Percentiles rank a stretch among this genome's conserved stretches.
phyloP scores from a whole-genome alignment of 2,329 filamentous ascomycete species.

The Fusarium tricinctum region DNA sequence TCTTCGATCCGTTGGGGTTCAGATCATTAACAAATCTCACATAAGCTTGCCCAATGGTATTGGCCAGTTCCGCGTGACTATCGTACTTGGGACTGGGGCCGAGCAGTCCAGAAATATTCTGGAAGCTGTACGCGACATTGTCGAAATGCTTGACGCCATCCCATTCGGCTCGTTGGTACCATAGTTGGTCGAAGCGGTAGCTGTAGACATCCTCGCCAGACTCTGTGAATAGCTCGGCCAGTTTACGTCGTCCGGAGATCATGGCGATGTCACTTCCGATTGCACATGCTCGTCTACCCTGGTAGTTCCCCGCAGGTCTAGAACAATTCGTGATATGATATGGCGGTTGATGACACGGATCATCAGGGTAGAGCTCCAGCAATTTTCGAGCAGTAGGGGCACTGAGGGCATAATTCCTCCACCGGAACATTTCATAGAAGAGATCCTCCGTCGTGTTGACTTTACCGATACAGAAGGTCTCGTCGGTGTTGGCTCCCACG shows the following conservation, averaged over 20 bases:
- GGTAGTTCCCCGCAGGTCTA: slow-evolving; percentile 44
- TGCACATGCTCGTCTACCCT: slow-evolving; percentile 61
- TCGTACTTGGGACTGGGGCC: slow-evolving; percentile 61
- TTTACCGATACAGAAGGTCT: slow-evolving; percentile 59
- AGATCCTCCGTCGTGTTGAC: slow-evolving; percentile 60
- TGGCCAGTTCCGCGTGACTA: slow-evolving; percentile 53
- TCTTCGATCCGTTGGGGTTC: slow-evolving; percentile 56
- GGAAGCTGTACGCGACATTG: slow-evolving; percentile 66
- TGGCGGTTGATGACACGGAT: slow-evolving; percentile 62
- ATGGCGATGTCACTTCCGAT: slow-evolving; percentile 65
- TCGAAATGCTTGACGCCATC: slow-evolving; percentile 62
- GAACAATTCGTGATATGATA: slow-evolving; percentile 44
- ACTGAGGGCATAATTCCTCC: slow-evolving; percentile 62
- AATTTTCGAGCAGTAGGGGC: slow-evolving; percentile 60
- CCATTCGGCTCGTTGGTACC: slow-evolving; percentile 58
- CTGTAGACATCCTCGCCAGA: slow-evolving; percentile 58
- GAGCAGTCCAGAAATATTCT: slow-evolving; percentile 64
- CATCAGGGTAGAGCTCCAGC: slow-evolving; percentile 63
- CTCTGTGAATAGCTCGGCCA: slow-evolving; percentile 58
- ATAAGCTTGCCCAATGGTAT: slow-evolving; percentile 58
- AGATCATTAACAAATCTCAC: slow-evolving; percentile 59
- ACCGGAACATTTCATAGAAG: slow-evolving; percentile 53
- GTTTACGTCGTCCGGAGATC: slow-evolving; percentile 61
- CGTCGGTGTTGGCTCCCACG: slow-evolving; percentile 64
- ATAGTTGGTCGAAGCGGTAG: slow-evolving; percentile 65